A percentile compares a stretch with the other conserved stretches of the same genome.
phyloP scores from a whole-genome alignment of 148 eudicot genomes.

The Amaranthus cruentus region DNA sequence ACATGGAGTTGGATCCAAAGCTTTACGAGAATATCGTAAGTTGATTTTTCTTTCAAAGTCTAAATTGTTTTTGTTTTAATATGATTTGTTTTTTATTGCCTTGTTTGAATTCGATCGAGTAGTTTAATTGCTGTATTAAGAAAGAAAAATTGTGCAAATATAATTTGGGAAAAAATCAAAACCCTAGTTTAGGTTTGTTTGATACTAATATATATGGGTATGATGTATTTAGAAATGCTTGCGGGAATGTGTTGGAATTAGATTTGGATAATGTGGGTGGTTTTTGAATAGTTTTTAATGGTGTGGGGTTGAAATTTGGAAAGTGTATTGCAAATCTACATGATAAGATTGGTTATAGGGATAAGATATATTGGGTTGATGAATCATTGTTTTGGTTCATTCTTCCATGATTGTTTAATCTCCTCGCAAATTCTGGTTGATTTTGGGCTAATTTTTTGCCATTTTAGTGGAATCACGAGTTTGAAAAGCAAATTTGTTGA shows the following conservation, averaged over 20 bases:
- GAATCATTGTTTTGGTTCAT: neutral
- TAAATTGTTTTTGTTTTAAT: neutral
- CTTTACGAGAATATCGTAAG: slow-evolving; percentile 56
- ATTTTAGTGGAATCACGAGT: neutral
- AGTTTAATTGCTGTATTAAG: neutral
- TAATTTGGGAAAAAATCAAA: neutral
- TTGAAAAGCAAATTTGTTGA: neutral
- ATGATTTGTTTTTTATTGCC: neutral
- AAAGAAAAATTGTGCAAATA: neutral
- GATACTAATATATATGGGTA: neutral
- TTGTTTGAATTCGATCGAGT: neutral
- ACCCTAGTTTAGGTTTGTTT: slow-evolving; percentile 18
- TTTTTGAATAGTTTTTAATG: neutral
- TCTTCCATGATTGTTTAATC: neutral
- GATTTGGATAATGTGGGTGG: slow-evolving; percentile 11
- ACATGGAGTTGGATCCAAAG: slow-evolving; percentile 59
- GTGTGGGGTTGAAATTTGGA: neutral
- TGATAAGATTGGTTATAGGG: neutral
- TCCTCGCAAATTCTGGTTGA: neutral
- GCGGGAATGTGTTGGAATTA: neutral
- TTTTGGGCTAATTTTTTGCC: neutral
- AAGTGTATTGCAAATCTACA: neutral
- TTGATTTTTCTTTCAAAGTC: neutral
- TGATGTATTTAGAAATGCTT: neutral
- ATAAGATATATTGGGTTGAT: neutral